Evolutionary conservation across 306 rosid species (phyloP), one percentile per base, ranked within the genome.

Genomic region (Coriaria nepalensis): DNA sequence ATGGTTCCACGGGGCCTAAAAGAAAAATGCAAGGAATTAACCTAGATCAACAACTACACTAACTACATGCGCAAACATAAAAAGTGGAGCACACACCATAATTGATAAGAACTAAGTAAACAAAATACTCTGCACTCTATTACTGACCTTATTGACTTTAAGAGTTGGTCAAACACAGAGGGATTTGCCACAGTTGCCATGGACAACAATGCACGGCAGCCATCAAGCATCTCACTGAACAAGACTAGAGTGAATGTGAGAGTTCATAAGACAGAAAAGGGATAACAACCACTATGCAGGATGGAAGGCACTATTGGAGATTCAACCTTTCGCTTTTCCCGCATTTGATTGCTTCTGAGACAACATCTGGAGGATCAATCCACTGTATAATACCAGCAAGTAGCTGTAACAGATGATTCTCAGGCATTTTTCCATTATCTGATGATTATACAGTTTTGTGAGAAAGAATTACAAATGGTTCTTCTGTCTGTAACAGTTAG

Each of bases 211-310:
- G 90, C 93, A 70, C 97, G 95, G 53, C 95, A 88, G 43, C 97
- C 95, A 68, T 88, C 97, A 55, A 88, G 79, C 93, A 88, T 81
- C 66, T 88, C 97, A 5, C 97, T 88, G 81, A 70, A 60, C 44
- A 55, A 72, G 60, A 55, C 41, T 69, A 71, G 39, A 37, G 20
- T 4, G 33, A 67, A 63, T 15, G 40, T 62, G 50, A 67, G 55
- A 65, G 61, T 11, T 43, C 35, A 4, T 9, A 10, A 57, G 41
- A 61, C 33, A 12, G 6, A 37, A 5, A 15, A 7, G 10, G 6
- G 12, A 9, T 40, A 41, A 33, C 33, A 14, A 46, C 29, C 14
- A 0, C 35, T 4, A 32, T 8, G 40, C 13, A 56, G 45, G 38
- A 39, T 35, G 37, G 43, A 37, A 53, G 50, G 11, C n/a, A n/a